Base-by-base conservation (phyloP, 495 filamentous ascomycete species). In the Podospora bellae-mahoneyi region DNA sequence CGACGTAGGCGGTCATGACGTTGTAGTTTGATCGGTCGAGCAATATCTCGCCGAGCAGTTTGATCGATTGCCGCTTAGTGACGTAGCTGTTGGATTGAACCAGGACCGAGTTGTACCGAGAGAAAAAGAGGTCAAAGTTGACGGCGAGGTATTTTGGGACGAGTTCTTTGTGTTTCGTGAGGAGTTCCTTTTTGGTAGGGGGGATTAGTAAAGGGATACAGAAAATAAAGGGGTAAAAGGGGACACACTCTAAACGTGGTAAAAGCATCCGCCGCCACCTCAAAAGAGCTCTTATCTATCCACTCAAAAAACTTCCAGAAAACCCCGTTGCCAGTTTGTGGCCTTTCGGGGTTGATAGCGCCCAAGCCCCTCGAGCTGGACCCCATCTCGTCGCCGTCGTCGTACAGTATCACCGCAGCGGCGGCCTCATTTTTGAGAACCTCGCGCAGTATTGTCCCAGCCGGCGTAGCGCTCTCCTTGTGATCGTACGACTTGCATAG, bases 271-370 rank as follows among this genome's bases (percentile, higher is more conserved):
- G 96, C 94, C 73, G 93, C 94, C 67, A 98, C 91, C 81, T 99
- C 96, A 77, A 99, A 99, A 19, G 90, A 92, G 68, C 92, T 90
- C 74, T 90, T 89, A 76, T 98, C 92, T 66, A 99, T 97, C 91
- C 94, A 99, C 60, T 91, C 86, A 74, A 99, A 99, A 79, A 98
- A 98, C n/a, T 84, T 87, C 96, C 96, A 99, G 75, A 99, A 97
- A 2, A 97, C 86, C 0, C 94, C 94, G 16, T 86, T 83, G 19
- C 93, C 93, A 13, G 82, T 87, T 69, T 92, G 89, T 32, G 83
- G 86, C 15, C 84, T 77, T 28, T 88, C 86, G 23, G 86, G 84
- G 70, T 93, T 87, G 66, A 96, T 86, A 0, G 85, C 88, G 2
- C 80, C 85, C 6, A 93, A 78, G 3, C 87, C 88, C 57, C 84